Evolutionary conservation across 306 rosid genomes (phyloP).

Genomic region (Styphnolobium japonicum): DNA sequence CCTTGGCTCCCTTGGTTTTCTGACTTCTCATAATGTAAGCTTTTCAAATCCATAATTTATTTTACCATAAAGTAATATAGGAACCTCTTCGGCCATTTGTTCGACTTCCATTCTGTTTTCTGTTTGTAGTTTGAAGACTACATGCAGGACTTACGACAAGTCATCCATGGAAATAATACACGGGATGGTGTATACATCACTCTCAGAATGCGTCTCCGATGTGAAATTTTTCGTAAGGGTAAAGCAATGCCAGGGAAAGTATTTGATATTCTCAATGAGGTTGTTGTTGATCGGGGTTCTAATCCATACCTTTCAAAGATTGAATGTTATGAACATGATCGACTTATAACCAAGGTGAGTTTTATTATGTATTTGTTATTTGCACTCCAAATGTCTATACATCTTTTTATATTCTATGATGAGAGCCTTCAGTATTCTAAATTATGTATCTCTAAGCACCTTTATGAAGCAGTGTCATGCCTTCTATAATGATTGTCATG

Average conservation of each 20-base stretch:
- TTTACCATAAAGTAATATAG: constrained; percentile 20
- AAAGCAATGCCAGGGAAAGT: constrained; percentile 94
- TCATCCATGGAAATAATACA: constrained; percentile 82
- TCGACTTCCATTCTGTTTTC: constrained; percentile 38
- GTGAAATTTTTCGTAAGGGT: constrained; percentile 88
- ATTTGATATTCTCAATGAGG: constrained; percentile 86
- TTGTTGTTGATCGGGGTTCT: constrained; percentile 96
- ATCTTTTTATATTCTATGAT: not conserved
- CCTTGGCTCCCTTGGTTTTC: constrained; percentile 99
- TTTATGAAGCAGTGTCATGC: constrained; percentile 25
- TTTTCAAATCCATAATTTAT: constrained; percentile 24
- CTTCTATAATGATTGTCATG: constrained; percentile 6
- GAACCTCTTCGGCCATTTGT: constrained; percentile 1
- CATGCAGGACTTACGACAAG: constrained; percentile 66
- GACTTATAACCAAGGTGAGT: constrained; percentile 93
- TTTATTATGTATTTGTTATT: constrained; percentile 22
- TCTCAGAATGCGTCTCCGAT: constrained; percentile 92
- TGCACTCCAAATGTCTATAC: not conserved
- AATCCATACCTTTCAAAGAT: constrained; percentile 97
- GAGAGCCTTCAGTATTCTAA: not conserved
- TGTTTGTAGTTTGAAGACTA: constrained; percentile 69
- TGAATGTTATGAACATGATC: constrained; percentile 89
- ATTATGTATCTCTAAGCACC: constrained; percentile 5
- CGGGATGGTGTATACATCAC: constrained; percentile 94
- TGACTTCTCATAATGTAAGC: constrained; percentile 84